Base-by-base conservation (phyloP, 306 rosid genomes). In the Castanopsis chinensis region DNA sequence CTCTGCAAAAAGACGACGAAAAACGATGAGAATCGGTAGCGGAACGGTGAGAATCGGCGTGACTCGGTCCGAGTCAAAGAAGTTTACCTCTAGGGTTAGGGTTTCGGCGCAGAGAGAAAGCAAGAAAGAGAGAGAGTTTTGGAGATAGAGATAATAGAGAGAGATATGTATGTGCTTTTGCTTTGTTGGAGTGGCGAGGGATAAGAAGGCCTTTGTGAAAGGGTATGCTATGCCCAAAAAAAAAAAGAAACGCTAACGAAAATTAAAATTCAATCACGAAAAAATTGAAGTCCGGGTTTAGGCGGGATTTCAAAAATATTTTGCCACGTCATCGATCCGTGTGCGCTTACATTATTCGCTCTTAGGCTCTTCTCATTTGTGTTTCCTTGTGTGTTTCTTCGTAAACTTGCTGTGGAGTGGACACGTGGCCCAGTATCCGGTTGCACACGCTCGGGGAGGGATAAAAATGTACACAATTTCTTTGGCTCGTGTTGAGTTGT, bases 271-370 rank as follows among this genome's bases (percentile, higher is more conserved):
- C 67, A 69, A 60, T 74, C 73, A 60, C 55, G 71, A 76, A 87
- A 77, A 59, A 87, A 86, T 89, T 89, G 91, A 88, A 90, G 86
- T 78, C 84, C 76, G 83, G 91, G 88, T 92, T 92, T 92, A 73
- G 96, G 98, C 98, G 96, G 97, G 98, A 94, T 90, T 87, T 90
- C 82, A 56, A 82, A 84, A 33, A 57, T 75, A 18, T 78, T 78
- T 64, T 5, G 83, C 92, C 91, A 91, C 83, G 87, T 94, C 91
- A 81, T 1, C 85, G 71, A 89, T 94, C 97, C 88, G 82, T 59
- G 88, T 71, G 88, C 20, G 67, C 3, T 1, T 0, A 2, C 1
- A 1, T 55, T 0, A 75, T 55, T 77, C 33, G 92, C 51, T 51
- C 0, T 1, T 15, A 1, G 43, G 11, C 74, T 21, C n/a, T 2